Evolutionary conservation across 106 monocot genomes (phyloP), one percentile per base, ranked within the genome.

Genomic region (Chionographis japonica): DNA sequence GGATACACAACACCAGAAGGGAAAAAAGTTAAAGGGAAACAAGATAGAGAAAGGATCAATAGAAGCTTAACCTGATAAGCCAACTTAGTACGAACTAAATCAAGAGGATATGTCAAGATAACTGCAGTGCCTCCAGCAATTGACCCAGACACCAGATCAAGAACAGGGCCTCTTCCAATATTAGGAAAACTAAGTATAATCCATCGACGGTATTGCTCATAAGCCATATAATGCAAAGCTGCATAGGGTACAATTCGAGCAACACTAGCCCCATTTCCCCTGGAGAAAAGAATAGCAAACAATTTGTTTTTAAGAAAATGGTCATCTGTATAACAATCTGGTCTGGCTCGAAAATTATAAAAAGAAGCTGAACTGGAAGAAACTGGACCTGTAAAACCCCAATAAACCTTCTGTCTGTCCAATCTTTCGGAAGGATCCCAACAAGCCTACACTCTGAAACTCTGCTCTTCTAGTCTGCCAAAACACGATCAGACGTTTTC

Each of bases 241-340:
- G 95, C 95, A 89, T 97, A 97, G 19, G 92, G 95, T 27, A 97
- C 86, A 69, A 97, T 97, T 56, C 95, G 73, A 60, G 87, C 84
- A 70, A 92, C 86, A 74, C 89, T 92, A 27, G 95, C 95, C 62
- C 92, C 92, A 84, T 92, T 92, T 66, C 95, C 92, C 62, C 95
- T 97, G 63, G 4, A 75, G 27, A 70, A 66, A 63, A 37, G n/a
- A 41, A 4, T 37, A 59, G 3, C 3, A 69, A 38, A 63, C 36
- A 72, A 50, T 3, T 58, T 17, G 17, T 19, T 3, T 58, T 17
- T 37, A 17, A 63, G 0, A 62, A 62, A 18, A 68, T 65, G 72
- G 35, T 16, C 19, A 65, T 53, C 12, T 38, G 14, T 10, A 18
- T 54, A 72, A 38, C 16, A 56, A 41, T 40, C 5, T 40, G 10